Conservation (phyloP, 129 eudicot genomes). For the Lactuca saligna region DNA sequence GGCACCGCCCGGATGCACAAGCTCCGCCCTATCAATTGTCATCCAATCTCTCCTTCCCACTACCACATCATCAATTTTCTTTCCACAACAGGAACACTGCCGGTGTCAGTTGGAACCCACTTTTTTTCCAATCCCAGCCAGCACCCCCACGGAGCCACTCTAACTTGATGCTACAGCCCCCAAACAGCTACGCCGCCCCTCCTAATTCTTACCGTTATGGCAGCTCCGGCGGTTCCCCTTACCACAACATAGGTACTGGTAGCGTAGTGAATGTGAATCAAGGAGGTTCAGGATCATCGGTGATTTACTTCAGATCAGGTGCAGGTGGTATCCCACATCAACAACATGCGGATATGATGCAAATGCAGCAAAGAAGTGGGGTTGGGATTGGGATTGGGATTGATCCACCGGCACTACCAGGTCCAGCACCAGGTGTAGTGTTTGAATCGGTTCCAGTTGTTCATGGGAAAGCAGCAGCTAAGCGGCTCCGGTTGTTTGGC, state of each 20-base stretch:
- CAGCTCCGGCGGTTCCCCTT: conserved; percentile 9
- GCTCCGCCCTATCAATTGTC: conserved; percentile 33
- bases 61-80: conserved; percentile 34
- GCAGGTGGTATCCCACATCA: conserved; percentile 36
- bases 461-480: conserved; percentile 87
- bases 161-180: conserved; percentile 31
- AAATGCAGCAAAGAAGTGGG: conserved; percentile 34
- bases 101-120: conserved; percentile 45
- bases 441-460: conserved; percentile 94
- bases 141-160: conserved; percentile 25
- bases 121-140: conserved; percentile 42
- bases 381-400: conserved; percentile 16
- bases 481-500: conserved; percentile 79
- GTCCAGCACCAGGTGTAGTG: conserved; percentile 39
- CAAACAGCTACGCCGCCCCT: conserved; percentile 15
- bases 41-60: conserved; percentile 28
- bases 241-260: conserved; percentile 31
- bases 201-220: conserved; percentile 28
- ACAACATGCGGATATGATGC: conserved; percentile 40
- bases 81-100: conserved; percentile 29
- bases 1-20: conserved; percentile 77
- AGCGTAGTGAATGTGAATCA: conserved; percentile 41
- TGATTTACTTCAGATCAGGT: conserved; percentile 54
- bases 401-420: conserved; percentile 23
- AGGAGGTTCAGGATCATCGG: conserved; percentile 56